These are phyloP conservation scores for Mortierella antarctica DNA, from an alignment of 192 early-diverging fungal genomes.

Conservation along the genomic window DNA sequence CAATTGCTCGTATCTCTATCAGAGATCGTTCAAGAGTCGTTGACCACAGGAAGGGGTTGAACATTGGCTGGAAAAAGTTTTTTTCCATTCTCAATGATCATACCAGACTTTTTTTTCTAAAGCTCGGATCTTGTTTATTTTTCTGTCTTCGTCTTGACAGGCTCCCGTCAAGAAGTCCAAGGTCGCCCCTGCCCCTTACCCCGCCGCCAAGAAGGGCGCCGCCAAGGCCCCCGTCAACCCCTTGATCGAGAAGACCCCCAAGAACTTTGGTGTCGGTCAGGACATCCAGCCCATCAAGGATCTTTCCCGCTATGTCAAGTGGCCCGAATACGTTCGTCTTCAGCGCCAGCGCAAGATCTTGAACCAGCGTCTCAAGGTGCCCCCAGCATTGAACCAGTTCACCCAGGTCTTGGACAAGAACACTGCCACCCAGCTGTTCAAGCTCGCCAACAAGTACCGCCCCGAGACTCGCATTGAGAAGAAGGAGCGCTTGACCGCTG, in stretches of 20 bases:
- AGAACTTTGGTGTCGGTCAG: slow-evolving; percentile 97
- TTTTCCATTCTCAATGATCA: slow-evolving; percentile 47
- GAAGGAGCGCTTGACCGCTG: slow-evolving; percentile 88
- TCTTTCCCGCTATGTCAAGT: slow-evolving; percentile 97
- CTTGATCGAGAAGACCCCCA: slow-evolving; percentile 92
- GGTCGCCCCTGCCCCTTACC: slow-evolving; percentile 91
- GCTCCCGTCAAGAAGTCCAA: slow-evolving; percentile 76
- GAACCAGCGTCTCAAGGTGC: slow-evolving; percentile 98
- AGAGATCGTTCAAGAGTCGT: no score
- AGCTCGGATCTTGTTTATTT: background rate
- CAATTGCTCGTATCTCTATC: no score
- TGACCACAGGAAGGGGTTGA: background rate
- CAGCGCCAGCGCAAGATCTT: slow-evolving; percentile 99
- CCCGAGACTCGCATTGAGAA: slow-evolving; percentile 98
- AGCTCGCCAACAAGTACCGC: slow-evolving; percentile 99
- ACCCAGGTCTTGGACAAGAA: slow-evolving; percentile 97
- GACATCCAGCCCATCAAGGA: slow-evolving; percentile 97
- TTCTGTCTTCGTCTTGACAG: slow-evolving; percentile 14
- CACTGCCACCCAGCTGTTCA: slow-evolving; percentile 98
- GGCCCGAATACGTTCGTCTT: slow-evolving; percentile 99
- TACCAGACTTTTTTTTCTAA: slow-evolving; percentile 42
- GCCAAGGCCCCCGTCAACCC: slow-evolving; percentile 84
- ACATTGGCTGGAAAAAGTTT: background rate
- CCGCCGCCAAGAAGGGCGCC: slow-evolving; percentile 75
- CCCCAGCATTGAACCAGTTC: slow-evolving; percentile 99